Evolutionary conservation across 2,329 filamentous ascomycete genomes (phyloP), one percentile per base, ranked within the genome.

Genomic region (Nannizziopsis arthrosporioides): DNA sequence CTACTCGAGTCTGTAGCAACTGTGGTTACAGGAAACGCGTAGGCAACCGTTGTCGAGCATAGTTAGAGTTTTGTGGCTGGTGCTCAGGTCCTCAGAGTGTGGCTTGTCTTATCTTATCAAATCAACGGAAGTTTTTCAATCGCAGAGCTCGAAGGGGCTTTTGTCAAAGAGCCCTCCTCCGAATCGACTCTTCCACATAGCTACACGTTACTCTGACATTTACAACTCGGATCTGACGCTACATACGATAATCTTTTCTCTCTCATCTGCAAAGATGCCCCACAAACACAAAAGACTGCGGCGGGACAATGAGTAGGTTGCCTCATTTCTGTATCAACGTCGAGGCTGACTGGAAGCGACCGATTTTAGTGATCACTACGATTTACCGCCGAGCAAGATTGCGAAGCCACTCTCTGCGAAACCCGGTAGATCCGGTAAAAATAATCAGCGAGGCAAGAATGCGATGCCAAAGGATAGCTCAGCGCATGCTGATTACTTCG

Each of bases 231-330:
- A 27, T 27, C 22, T 3, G 22, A 27, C 18, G 18, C 8, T 12
- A 44, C 14, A 11, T n/a, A 9, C 2, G 11, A 37, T 12, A 6
- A 17, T 17, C 12, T 14, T 2, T 19, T 19, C 8, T 34, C n/a
- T 10, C 15, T 15, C 11, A 32, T 15, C n/a, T 14, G 7, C 45
- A 47, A 57, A 47, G 27, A 93, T 93, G 86, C 86, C 86, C 64
- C 85, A 90, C 70, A 93, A 93, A 68, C 86, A 93, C 64, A 90
- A 83, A 54, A 76, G 84, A 54, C 64, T 66, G 32, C 60, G 65
- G 55, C 77, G 77, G 34, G 63, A 69, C 54, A 59, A 60, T 48
- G 70, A 71, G 80, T 81, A 63, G 55, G 71, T 30, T 41, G 10
- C 12, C 5, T 19, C 14, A 10, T 30, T 50, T 4, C 30, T 39